Evolutionary conservation across 2,329 filamentous ascomycete species (phyloP).

Genomic region (Colletotrichum somersetense): DNA sequence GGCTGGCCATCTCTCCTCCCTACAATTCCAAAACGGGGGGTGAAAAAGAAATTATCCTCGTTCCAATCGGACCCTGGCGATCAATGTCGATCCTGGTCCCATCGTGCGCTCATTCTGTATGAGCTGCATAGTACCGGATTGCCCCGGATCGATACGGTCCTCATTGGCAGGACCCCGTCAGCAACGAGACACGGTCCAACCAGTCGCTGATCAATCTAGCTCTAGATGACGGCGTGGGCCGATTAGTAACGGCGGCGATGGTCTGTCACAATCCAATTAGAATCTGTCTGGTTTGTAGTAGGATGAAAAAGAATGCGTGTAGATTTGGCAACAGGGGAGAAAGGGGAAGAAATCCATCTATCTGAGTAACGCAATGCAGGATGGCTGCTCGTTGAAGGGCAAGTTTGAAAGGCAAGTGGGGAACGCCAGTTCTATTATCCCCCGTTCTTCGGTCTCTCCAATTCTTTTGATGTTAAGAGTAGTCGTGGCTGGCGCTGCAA

Average conservation of each 20-base stretch:
- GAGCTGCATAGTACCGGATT: constrained; percentile 24
- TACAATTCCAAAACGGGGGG: neutral
- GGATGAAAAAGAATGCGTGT: constrained; percentile 43
- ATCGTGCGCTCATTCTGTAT: constrained; percentile 21
- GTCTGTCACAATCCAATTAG: constrained; percentile 56
- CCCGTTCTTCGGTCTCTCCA: constrained; percentile 2
- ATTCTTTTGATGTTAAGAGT: neutral
- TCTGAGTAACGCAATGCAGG: constrained; percentile 37
- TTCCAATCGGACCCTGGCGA: constrained; percentile 34
- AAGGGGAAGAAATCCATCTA: constrained; percentile 33
- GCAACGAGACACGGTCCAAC: constrained; percentile 2
- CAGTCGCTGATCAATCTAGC: constrained; percentile 4
- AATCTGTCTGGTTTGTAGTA: constrained; percentile 56
- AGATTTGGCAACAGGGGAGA: constrained; percentile 31
- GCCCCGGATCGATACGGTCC: constrained; percentile 1
- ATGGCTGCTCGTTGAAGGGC: constrained; percentile 14
- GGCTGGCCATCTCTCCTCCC: constrained; percentile 16
- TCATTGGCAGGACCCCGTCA: constrained; percentile 19
- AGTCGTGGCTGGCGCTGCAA: constrained; percentile 8
- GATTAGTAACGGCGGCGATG: constrained; percentile 50
- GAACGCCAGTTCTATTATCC: constrained; percentile 22
- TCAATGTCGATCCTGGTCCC: constrained; percentile 15
- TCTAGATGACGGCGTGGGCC: constrained; percentile 29
- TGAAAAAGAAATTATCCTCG: neutral
- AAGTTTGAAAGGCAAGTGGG: constrained; percentile 15